Evolutionary conservation across 495 filamentous ascomycete species (phyloP), one percentile per base, ranked within the genome.

Genomic region (Trichoderma erinaceum): DNA sequence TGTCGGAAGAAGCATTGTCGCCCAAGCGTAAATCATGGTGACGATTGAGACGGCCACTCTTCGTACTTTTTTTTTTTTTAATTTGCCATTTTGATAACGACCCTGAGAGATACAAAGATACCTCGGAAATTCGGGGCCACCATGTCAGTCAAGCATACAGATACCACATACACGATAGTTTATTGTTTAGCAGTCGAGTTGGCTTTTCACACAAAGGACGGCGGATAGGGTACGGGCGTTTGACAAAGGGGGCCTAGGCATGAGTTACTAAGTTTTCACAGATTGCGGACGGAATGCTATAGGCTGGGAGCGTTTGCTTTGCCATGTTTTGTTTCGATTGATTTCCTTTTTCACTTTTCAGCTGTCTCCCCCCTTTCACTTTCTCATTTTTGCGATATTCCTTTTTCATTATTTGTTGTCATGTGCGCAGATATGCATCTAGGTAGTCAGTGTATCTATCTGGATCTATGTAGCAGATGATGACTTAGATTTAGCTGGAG

Each of bases 1-100:
- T 0, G 74, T 81, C 38, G 78, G 75, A n/a, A 75, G 72, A 66
- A 81, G 78, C 63, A 69, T 81, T 23, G 71, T 72, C 43, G 78
- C 81, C 65, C 82, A 73, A 78, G 65, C 27, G 61, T 41, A 46
- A 38, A 56, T n/a, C n/a, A 29, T 32, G 27, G 8, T 6, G 32
- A 38, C 35, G 0, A 3, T 38, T 63, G 64, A 43, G 64, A 43
- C 23, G 23, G 29, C 16, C 56, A 12, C 25, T 61, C 27, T 16
- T 61, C 15, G 16, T 18, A 61, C 2, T 61, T 61, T 13, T 25
- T 29, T 29, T 29, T 29, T 29, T 29, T 1, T 4, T 29, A 29
- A n/a, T n/a, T n/a, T n/a, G 25, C 52, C 3, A 15, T 61, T 61
- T 27, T 13, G 56, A 21, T 61, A 13, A 61, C 29, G 35, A 38